Evolutionary conservation across 2,329 filamentous ascomycete species (phyloP), one percentile per base, ranked within the genome.

Genomic region (Alternaria hordeiaustralica): DNA sequence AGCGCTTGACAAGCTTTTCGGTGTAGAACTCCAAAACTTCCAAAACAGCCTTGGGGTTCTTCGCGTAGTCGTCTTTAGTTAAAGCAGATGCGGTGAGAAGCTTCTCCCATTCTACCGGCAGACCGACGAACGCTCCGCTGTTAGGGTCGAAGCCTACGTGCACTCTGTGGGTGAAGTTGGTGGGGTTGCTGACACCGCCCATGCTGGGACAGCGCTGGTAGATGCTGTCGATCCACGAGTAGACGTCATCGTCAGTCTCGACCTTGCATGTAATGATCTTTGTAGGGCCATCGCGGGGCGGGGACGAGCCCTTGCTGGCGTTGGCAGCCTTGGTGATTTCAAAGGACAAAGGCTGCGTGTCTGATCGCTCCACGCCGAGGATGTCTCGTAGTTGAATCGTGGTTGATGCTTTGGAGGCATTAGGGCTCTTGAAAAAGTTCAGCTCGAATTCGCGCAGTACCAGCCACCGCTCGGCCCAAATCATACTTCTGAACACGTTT

Each of bases 151-250:
- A 99, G 64, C 96, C 96, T 70, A 99, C 96, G 79, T 99, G 96
- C 23, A 99, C 94, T 50, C 94, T 92, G 79, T 99, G 96, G 23
- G 92, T 94, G 83, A 99, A 99, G 84, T 98, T 97, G 69, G 96
- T 98, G 6, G 96, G 96, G 80, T 98, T 97, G 82, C 95, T 97
- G 60, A 99, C 96, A 72, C 96, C 96, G 65, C 96, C 94, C 93
- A 98, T 97, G 66, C 93, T 95, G 18, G 96, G 96, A 80, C 95
- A 98, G 68, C 95, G 91, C 72, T 95, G 94, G 79, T 98, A 98
- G 70, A 99, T 96, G 79, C 94, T 93, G 80, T 99, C 96, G 75
- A 98, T 97, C 96, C 96, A 99, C 75, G 97, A 94, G 81, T 99
- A 99, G 58, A 99, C 89, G 72, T 99, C 96, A 76, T 97, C 95